Evolutionary conservation across 164 flowering plant genomes (phyloP), one percentile per base, ranked within the genome.

Genomic region (Vitis cinerea): DNA sequence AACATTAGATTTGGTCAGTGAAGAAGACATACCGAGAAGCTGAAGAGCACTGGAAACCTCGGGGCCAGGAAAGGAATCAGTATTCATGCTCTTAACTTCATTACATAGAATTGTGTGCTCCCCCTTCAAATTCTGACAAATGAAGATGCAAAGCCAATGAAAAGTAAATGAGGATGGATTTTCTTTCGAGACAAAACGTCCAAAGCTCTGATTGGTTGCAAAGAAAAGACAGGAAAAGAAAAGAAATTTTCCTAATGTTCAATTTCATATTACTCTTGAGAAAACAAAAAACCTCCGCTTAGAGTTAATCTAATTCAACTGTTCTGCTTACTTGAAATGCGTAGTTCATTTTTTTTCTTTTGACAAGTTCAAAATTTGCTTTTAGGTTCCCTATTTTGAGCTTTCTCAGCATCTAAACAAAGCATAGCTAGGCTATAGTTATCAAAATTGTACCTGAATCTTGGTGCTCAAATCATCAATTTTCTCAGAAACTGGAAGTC

Each of bases 91-190:
- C 78, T 89, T 89, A 17, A 87, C 86, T 77, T 84, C 87, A 50
- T 77, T 68, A 12, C 85, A 78, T 13, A 89, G 66, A 60, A n/a
- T 61, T 16, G 44, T 16, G 49, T 89, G 88, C 17, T 83, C 87
- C 59, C 75, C 79, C 81, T 81, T 89, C 75, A 90, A 71, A 59
- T 63, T 61, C 98, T 92, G 79, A 49, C 73, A 71, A 23, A 70
- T 51, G 13, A 52, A 61, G 23, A 74, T 66, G 19, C 48, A 66
- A n/a, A 37, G 47, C 10, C 66, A 54, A 11, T 29, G 12, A 16
- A 61, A 2, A 31, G 30, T 7, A 4, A 23, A 19, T 56, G 16
- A 23, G 27, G 27, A 23, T 23, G 27, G 27, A 23, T 23, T 23
- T 23, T 23, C 27, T 23, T 13, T 15, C 16, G 9, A 58, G 13